Conservation (phyloP, 306 rosid species). For the Hylodesmum podocarpum region DNA sequence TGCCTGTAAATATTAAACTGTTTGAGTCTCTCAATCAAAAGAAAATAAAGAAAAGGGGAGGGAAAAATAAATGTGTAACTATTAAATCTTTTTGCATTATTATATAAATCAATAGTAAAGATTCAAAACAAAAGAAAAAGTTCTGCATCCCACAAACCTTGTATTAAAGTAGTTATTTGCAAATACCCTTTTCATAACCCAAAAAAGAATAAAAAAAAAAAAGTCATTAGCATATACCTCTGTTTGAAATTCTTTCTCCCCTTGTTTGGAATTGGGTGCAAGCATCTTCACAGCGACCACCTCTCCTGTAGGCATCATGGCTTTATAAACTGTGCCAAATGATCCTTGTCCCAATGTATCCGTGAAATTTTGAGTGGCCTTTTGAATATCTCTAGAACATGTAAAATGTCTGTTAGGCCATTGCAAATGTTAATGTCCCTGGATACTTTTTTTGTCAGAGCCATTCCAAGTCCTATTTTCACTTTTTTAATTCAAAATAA, state of each 20-base stretch:
- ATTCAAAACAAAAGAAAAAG: neutral
- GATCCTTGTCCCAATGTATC: conserved; percentile 38
- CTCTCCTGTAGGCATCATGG: conserved; percentile 35
- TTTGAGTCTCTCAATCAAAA: neutral
- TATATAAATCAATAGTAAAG: neutral
- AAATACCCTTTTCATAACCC: neutral
- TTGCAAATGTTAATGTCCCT: neutral
- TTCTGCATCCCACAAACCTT: neutral
- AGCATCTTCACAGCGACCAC: conserved; percentile 44
- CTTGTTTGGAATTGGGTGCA: conserved; percentile 64
- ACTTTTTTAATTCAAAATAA: neutral
- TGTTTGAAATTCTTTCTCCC: conserved; percentile 79
- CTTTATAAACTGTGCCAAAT: conserved; percentile 39
- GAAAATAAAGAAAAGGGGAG: neutral
- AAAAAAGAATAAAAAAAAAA: neutral
- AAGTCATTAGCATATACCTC: conserved; percentile 48
- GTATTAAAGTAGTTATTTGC: neutral
- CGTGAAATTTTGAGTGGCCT: conserved; percentile 37
- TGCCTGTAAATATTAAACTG: neutral
- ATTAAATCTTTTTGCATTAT: neutral
- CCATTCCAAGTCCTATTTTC: neutral
- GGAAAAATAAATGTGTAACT: neutral
- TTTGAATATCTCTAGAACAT: conserved; percentile 33
- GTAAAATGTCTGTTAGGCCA: neutral
- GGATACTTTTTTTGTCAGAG: neutral